Evolutionary conservation across 108 stramenopile species (phyloP), one percentile per base, ranked within the genome.

Genomic region (Stephanodiscus minutulus): DNA sequence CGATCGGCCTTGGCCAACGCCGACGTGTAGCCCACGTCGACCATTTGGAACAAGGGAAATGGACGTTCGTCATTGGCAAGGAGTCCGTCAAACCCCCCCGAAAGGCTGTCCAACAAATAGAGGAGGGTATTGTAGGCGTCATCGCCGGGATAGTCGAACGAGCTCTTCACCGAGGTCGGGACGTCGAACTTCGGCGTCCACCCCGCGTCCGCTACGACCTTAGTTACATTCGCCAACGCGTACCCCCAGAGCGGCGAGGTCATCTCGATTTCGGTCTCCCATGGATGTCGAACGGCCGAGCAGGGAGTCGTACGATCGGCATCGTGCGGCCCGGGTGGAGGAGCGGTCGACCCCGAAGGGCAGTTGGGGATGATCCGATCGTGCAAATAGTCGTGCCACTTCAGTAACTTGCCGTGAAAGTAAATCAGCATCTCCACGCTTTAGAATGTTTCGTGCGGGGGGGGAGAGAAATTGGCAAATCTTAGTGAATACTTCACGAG

Each of bases 11-110:
- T 80, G 21, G 80, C 28, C 35, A 86, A 36, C n/a, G 80, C 85
- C 18, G 85, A 64, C 1, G 78, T 67, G 49, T 81, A 79, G 7
- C 85, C 85, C 29, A 86, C 80, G 56, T 86, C 85, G 21, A 86
- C 46, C 82, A 86, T 83, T 20, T 70, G 71, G 60, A 86, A 86
- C 18, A 66, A 76, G 15, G 76, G 77, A n/a, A 11, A n/a, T 17
- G 68, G 57, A 22, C 60, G 15, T 18, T 25, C 27, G 15, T 68
- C 64, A 48, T 46, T 41, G 44, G 22, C 24, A 13, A 41, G n/a
- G 47, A 56, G 49, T 47, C 15, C 69, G 3, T 66, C 70, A 62
- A 3, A 47, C 6, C 3, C 41, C 11, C 62, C 60, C 47, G 76
- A 61, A 8, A 74, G 35, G 46, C 79, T 74, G 4, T 83, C 49